Conservation (phyloP, 2,329 filamentous ascomycete genomes). For the Colletotrichum echinochloae region DNA sequence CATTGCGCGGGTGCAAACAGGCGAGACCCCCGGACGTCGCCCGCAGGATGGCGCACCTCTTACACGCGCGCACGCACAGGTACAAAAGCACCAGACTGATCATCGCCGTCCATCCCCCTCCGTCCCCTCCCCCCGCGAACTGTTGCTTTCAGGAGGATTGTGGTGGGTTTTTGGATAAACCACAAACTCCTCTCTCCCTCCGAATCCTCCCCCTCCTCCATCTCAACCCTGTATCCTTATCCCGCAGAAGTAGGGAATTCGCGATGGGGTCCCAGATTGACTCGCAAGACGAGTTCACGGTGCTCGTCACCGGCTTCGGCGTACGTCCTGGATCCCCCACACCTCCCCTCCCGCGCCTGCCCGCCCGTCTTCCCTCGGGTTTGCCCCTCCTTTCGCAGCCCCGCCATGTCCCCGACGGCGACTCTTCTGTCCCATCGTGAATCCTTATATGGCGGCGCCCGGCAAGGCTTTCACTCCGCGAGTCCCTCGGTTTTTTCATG, state of each 20-base stretch:
- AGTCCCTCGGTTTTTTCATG: background rate
- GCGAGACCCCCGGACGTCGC: background rate
- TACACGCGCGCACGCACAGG: slow-evolving; percentile 8
- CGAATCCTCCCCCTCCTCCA: too few species aligned
- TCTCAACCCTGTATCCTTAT: background rate
- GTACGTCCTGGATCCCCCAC: slow-evolving; percentile 54
- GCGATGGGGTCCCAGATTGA: slow-evolving; percentile 52
- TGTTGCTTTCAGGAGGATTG: slow-evolving; percentile 4
- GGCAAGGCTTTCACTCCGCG: background rate
- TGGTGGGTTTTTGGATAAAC: slow-evolving; percentile 1
- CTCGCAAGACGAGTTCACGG: slow-evolving; percentile 63
- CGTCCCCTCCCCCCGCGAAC: background rate
- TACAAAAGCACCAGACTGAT: background rate
- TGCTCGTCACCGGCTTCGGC: slow-evolving; percentile 72
- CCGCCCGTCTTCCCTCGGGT: background rate
- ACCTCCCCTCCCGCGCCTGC: background rate
- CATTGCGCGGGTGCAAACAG: background rate
- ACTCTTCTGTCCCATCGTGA: slow-evolving; percentile 1
- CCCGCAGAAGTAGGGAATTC: background rate
- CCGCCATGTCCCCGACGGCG: slow-evolving; percentile 24
- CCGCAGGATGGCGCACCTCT: background rate
- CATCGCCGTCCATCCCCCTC: background rate
- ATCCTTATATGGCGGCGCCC: background rate
- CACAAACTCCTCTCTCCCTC: background rate
- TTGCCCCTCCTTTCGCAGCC: slow-evolving; percentile 21